Conservation (phyloP, 192 early-diverging fungal genomes). For the Geranomyces michiganensis region DNA sequence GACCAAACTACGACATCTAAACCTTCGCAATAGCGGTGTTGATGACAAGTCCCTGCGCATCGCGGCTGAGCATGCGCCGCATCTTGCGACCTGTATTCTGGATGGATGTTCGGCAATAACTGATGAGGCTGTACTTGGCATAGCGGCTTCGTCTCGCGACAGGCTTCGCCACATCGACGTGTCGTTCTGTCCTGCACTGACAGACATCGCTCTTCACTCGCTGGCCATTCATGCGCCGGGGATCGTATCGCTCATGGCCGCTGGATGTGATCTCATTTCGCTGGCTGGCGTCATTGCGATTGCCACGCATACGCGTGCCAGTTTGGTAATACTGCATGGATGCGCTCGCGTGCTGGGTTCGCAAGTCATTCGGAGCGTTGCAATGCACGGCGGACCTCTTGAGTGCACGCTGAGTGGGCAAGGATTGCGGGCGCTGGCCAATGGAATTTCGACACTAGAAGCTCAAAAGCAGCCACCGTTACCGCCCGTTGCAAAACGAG, state of each 20-base stretch:
- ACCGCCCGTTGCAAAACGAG: neutral
- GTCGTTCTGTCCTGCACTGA: neutral
- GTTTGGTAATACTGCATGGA: neutral
- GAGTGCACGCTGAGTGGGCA: neutral
- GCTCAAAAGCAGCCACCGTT: neutral
- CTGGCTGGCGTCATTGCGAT: neutral
- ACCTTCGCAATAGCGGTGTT: neutral
- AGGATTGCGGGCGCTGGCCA: neutral
- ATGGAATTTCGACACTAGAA: neutral
- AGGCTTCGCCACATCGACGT: neutral
- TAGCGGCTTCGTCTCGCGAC: neutral
- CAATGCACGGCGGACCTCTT: slow-evolving; percentile 3
- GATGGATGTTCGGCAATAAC: neutral
- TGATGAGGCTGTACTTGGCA: slow-evolving; percentile 4
- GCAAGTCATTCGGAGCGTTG: neutral
- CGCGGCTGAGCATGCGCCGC: neutral
- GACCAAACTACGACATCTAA: neutral
- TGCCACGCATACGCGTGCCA: neutral
- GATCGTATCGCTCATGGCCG: neutral
- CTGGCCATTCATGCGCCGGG: neutral
- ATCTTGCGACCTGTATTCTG: neutral
- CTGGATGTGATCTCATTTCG: neutral
- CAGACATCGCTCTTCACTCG: neutral
- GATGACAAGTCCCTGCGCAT: neutral
- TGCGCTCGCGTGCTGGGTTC: neutral